These are phyloP conservation scores for Coccinonectria pachysandricola DNA, from an alignment of 2,329 filamentous ascomycete genomes.

Conservation along the genomic window DNA sequence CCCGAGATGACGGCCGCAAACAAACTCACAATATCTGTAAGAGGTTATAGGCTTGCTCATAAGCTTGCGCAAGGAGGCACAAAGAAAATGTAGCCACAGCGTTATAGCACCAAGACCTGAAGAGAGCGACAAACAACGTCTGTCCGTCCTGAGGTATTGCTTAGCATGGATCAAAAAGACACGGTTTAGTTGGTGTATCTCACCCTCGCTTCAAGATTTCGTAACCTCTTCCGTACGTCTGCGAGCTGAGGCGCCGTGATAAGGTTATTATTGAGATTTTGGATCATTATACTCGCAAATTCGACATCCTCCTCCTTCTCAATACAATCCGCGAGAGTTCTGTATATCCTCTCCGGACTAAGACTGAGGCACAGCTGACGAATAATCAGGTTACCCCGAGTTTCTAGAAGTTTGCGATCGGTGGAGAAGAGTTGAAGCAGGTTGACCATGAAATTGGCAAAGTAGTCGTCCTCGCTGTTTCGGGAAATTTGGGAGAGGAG, in stretches of 20 bases:
- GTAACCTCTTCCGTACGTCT: slow-evolving; percentile 78
- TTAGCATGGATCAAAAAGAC: slow-evolving; percentile 3
- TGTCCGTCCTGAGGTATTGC: slow-evolving; percentile 64
- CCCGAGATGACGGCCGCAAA: not conserved
- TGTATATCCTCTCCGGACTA: slow-evolving; percentile 89
- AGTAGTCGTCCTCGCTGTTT: slow-evolving; percentile 95
- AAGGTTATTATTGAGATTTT: slow-evolving; percentile 97
- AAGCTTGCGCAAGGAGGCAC: slow-evolving; percentile 89
- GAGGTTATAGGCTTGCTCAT: slow-evolving; percentile 94
- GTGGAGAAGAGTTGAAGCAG: slow-evolving; percentile 91
- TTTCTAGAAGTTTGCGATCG: slow-evolving; percentile 82
- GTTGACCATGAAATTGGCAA: slow-evolving; percentile 97
- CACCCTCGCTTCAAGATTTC: slow-evolving; percentile 82
- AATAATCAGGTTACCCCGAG: slow-evolving; percentile 90
- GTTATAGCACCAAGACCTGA: slow-evolving; percentile 97
- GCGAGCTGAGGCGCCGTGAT: slow-evolving; percentile 92
- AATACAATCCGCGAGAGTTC: slow-evolving; percentile 89
- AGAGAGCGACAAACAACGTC: slow-evolving; percentile 86
- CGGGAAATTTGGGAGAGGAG: slow-evolving; percentile 91
- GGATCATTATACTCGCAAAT: slow-evolving; percentile 98
- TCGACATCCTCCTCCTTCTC: slow-evolving; percentile 97
- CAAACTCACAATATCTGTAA: slow-evolving; percentile 77
- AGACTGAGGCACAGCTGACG: slow-evolving; percentile 86
- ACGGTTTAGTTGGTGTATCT: not conserved
- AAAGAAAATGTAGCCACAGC: slow-evolving; percentile 95